Evolutionary conservation across 805 yeast species (phyloP), one percentile per base, ranked within the genome.

Genomic region (Zygosaccharomyces bailii): DNA sequence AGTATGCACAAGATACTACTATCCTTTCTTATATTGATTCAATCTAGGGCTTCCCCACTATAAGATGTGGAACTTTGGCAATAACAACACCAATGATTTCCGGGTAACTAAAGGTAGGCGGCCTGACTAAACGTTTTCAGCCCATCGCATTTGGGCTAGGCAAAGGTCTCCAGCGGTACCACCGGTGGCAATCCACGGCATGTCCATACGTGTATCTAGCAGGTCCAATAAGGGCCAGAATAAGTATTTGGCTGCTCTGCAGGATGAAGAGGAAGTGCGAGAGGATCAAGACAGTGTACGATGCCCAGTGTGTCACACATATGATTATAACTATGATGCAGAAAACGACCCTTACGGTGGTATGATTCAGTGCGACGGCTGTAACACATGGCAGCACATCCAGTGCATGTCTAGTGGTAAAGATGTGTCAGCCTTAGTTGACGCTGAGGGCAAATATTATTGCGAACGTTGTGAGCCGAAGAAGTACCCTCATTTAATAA

Each of bases 341-440:
- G 80, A 72, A 0, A 72, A 71, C 3, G 86, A 80, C 48, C 60
- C 62, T 1, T 17, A 49, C 32, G 80, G 84, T 10, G 69, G 68
- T 9, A 80, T 82, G 84, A 74, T 82, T 20, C 79, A 79, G 54
- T 84, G 90, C 63, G 86, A 80, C 20, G 53, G 63, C 5, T 84
- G 90, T 57, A 62, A 71, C 35, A 76, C 87, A 2, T 84, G 89
- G 89, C 89, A 84, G 57, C 90, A 84, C 56, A 74, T 76, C 24
- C 65, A 58, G 43, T 84, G 90, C 61, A 71, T 82, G 76, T 73
- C 82, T 19, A 57, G 63, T 4, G 58, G 66, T 4, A 52, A 57
- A 8, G 55, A 55, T n/a, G 64, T 59, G 24, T 44, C 48, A 5
- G n/a, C 44, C 7, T 34, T 49, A 29, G 29, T 54, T 23, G 57